Base-by-base conservation (phyloP, 2,329 filamentous ascomycete genomes). In the Exophiala alcalophila region DNA sequence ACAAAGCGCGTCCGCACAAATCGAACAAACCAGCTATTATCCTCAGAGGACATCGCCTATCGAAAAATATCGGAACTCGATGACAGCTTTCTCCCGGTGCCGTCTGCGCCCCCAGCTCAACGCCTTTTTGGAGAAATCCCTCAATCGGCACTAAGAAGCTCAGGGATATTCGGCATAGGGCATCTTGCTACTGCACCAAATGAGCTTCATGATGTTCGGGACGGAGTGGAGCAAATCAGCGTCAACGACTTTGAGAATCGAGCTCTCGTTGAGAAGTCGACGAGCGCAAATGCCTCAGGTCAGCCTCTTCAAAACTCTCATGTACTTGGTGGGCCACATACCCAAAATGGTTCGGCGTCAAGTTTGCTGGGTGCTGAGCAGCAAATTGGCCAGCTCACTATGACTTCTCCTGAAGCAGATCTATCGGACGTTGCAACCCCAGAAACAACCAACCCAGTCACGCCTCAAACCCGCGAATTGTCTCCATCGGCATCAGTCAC, bases 71-170 rank as follows among this genome's bases (percentile, higher is more conserved):
- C 68, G 6, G 40, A 36, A 37, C 27, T 28, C 25, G 56, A 66
- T 11, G 61, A 63, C 29, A 66, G 63, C 38, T 62, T 65, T 24
- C 43, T 52, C 9, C 59, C 58, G 24, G 50, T 55, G 9, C 38
- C 50, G 33, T 49, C 56, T 23, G 55, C 59, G 20, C 47, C 53
- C 23, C 55, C 61, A 32, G 56, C 61, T n/a, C 54, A 63, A 46
- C 35, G 43, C n/a, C 64, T 83, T 4, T 83, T 82, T 56, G 79
- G 79, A 9, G 79, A 83, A 57, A 77, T 83, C 49, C 73, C 72
- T 8, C 62, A 69, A 19, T 78, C 77, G 14, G 72, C 72, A 8
- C 56, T 81, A 10, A 64, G 68, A 35, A 77, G 71, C 56, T 78
- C 77, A 11, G 70, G 69, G 9, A 61, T 70, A 14, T 59, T 78